Base-by-base conservation (phyloP, 1,284 basidiomycete genomes). In the Boletus mariae region DNA sequence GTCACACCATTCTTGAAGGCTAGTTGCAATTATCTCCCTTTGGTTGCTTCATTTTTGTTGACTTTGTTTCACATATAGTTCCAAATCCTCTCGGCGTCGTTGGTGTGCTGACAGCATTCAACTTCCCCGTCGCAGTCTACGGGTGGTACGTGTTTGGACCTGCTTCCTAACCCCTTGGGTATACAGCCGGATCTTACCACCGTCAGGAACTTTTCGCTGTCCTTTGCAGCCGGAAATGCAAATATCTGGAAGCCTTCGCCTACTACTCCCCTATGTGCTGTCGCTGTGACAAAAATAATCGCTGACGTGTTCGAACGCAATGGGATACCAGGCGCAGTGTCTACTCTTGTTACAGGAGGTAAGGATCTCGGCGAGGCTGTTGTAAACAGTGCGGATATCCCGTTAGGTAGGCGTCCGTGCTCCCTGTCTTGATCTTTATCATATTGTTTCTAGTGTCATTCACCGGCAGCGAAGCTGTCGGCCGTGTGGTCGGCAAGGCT, bases 221-320 rank as follows among this genome's bases (percentile, higher is more conserved):
- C 93, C 2, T 76, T 98, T 51, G 88, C 91, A 2, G 90, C 92
- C 34, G 94, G 94, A 8, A 98, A 98, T 70, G 85, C 92, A 2
- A 95, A 93, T 0, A 75, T 98, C 44, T 98, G 94, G 94, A 98
- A 98, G 69, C 94, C 94, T 1, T 90, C 92, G 0, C 92, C 90
- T 1, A 90, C 83, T 4, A 98, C 95, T 0, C 89, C 94, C 1
- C 73, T 96, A 42, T 93, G 84, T 65, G 80, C 93, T 11, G 90
- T 98, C 53, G 94, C 94, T 0, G 83, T 92, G 12, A 94, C 91
- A 32, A 87, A 85, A 65, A 90, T 98, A 60, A 77, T 98, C 42
- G 77, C 90, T 17, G 71, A 76, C 26, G 90, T 98, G 10, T 75
- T 98, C 49, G 88, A 95, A 72, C 77, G 74, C 54, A 93, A 97